Evolutionary conservation across 768 basidiomycete species (phyloP).

Genomic region (Amanita exitialis): DNA sequence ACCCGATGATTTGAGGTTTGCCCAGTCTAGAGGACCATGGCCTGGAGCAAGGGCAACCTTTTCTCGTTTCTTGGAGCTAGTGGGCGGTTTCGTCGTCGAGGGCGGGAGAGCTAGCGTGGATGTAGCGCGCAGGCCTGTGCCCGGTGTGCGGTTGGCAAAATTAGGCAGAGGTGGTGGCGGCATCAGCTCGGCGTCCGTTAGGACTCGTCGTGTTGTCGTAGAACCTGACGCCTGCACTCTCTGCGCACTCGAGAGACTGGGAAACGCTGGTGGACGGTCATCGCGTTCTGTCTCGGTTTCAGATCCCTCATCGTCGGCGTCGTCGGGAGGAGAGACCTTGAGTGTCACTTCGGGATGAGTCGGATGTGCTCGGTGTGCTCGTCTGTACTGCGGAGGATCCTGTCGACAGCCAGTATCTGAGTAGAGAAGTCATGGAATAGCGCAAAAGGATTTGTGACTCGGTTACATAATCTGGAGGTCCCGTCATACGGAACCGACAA

Average conservation of each 20-base stretch:
- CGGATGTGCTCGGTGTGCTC: background rate
- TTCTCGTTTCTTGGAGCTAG: conserved; percentile 39
- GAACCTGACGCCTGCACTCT: conserved; percentile 24
- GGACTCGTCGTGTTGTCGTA: conserved; percentile 7
- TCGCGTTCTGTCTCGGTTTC: conserved; percentile 23
- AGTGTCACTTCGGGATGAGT: conserved; percentile 10
- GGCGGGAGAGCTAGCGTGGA: conserved; percentile 48
- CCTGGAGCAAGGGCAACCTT: conserved; percentile 92
- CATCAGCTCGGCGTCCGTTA: conserved; percentile 39
- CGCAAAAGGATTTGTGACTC: background rate
- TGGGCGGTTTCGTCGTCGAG: conserved; percentile 51
- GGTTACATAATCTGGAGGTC: too few relatives aligned
- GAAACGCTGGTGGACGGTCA: conserved; percentile 66
- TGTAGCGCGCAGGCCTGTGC: conserved; percentile 15
- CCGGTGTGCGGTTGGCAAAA: conserved; percentile 28
- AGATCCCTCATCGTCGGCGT: conserved; percentile 27
- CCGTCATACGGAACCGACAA: too few relatives aligned
- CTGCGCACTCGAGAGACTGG: conserved; percentile 63
- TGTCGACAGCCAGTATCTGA: conserved; percentile 46
- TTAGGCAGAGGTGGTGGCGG: conserved; percentile 40
- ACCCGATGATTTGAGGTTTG: conserved; percentile 74
- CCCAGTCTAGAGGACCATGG: conserved; percentile 91
- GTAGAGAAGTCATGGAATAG: conserved; percentile 42
- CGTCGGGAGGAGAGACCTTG: conserved; percentile 30
- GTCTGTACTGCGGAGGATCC: conserved; percentile 18